A percentile compares a stretch with the other conserved stretches of the same genome.
Evolutionary conservation across 2,329 filamentous ascomycete species (phyloP).

Genomic region (Aureobasidium namibiae): DNA sequence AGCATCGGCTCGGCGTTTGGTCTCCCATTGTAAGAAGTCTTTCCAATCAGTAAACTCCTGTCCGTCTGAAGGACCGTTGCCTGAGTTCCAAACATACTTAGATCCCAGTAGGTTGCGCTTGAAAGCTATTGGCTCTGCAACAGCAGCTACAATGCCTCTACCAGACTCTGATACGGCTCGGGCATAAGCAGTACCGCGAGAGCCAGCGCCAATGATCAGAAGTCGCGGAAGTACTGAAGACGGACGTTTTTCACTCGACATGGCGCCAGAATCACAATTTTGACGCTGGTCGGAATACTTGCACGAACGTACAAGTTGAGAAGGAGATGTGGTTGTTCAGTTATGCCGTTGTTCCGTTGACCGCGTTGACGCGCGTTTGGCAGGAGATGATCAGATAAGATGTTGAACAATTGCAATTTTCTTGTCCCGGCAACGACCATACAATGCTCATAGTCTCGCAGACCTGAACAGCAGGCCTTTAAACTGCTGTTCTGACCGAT

Average conservation of each 20-base stretch:
- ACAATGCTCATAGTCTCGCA: too few species aligned
- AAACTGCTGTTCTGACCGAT: too few species aligned
- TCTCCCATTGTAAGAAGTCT: constrained; percentile 68
- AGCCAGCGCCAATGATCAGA: constrained; percentile 75
- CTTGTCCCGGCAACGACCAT: too few species aligned
- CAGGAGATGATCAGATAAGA: background rate
- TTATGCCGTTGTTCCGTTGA: background rate
- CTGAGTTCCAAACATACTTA: constrained; percentile 62
- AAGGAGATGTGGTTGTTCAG: background rate
- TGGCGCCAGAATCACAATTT: background rate
- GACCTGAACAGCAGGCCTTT: too few species aligned
- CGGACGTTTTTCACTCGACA: background rate
- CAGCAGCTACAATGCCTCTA: constrained; percentile 61
- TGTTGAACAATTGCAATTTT: background rate
- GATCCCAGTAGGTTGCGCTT: constrained; percentile 65
- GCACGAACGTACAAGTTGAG: too few species aligned
- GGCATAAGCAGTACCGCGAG: constrained; percentile 68
- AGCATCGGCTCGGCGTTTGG: constrained; percentile 47
- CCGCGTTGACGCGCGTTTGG: background rate
- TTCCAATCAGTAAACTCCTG: constrained; percentile 68
- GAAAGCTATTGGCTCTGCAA: constrained; percentile 73
- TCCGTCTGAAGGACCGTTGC: constrained; percentile 42
- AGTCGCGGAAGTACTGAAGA: constrained; percentile 40
- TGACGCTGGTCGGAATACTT: too few species aligned
- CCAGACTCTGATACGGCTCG: constrained; percentile 56